Conservation (phyloP, 805 yeast species). For the Teunomyces barrocoloradensis region DNA sequence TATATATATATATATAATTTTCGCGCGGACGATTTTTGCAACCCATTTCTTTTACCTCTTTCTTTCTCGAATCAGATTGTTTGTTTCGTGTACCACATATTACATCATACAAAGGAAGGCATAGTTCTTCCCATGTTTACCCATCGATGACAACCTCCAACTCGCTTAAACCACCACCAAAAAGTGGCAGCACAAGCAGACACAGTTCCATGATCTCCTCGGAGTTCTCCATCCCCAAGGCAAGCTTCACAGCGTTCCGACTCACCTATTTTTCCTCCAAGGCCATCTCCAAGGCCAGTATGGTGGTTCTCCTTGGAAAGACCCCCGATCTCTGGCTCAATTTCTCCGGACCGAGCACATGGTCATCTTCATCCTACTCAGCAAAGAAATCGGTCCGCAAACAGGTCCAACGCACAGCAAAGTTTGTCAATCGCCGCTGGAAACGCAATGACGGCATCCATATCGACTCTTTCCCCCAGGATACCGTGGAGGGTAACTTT, state of each 20-base stretch:
- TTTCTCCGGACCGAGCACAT: conserved; percentile 29
- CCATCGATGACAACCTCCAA: not conserved
- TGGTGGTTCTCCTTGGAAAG: conserved; percentile 52
- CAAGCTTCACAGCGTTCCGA: conserved; percentile 62
- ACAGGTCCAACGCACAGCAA: conserved; percentile 4
- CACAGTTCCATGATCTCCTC: not conserved
- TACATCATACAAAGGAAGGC: not conserved
- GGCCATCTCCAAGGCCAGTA: conserved; percentile 49
- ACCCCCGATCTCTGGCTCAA: conserved; percentile 57
- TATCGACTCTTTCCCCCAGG: conserved; percentile 1
- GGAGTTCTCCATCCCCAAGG: conserved; percentile 37
- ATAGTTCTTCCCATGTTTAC: not conserved
- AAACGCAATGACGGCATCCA: not conserved
- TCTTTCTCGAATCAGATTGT: too few relatives aligned
- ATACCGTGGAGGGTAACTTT: conserved; percentile 8
- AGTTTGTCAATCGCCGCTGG: conserved; percentile 7
- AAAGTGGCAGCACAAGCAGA: not conserved
- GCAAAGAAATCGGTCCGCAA: conserved; percentile 10
- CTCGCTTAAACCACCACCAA: not conserved
- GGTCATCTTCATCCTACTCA: conserved; percentile 12
- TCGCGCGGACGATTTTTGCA: not conserved
- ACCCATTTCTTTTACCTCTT: not conserved
- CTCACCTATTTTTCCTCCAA: conserved; percentile 50
- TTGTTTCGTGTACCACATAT: not conserved
- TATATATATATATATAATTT: not conserved